Conservation (phyloP, 2,329 filamentous ascomycete species). For the Fusarium sp. region DNA sequence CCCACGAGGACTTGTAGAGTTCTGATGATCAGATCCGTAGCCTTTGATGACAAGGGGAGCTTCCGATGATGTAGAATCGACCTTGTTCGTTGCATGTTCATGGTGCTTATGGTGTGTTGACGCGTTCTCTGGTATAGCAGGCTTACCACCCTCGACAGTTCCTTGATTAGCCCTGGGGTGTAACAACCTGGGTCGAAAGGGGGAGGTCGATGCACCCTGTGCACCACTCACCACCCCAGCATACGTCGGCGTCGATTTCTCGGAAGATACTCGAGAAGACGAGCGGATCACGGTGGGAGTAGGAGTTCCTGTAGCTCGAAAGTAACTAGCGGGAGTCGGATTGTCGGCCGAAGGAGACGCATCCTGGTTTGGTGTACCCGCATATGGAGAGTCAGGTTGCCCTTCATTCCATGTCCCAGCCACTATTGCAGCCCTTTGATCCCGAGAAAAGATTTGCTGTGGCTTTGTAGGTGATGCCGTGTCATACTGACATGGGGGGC, state of each 20-base stretch:
- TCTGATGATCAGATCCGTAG: constrained; percentile 12
- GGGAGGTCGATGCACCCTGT: constrained; percentile 14
- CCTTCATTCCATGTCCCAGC: constrained; percentile 72
- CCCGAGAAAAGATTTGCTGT: constrained; percentile 48
- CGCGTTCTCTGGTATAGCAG: constrained; percentile 2
- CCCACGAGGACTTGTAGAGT: constrained; percentile 43
- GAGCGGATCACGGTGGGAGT: constrained; percentile 18
- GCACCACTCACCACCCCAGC: constrained; percentile 24
- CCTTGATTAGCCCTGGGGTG: constrained; percentile 18
- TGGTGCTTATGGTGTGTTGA: constrained; percentile 16
- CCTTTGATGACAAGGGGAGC: neutral
- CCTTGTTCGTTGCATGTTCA: constrained; percentile 19
- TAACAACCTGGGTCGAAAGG: constrained; percentile 14
- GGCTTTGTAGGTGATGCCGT: constrained; percentile 46
- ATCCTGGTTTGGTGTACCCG: constrained; percentile 45
- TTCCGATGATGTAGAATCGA: constrained; percentile 34
- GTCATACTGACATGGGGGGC: constrained; percentile 50
- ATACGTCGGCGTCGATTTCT: constrained; percentile 33
- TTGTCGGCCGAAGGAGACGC: constrained; percentile 28
- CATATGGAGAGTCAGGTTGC: constrained; percentile 67
- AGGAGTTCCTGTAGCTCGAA: constrained; percentile 30
- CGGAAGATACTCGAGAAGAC: constrained; percentile 20
- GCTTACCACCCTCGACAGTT: constrained; percentile 12
- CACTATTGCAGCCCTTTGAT: constrained; percentile 66
- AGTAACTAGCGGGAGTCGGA: constrained; percentile 28